Conservation (phyloP, 2,329 filamentous ascomycete species). For the Alternaria tenuissima region DNA sequence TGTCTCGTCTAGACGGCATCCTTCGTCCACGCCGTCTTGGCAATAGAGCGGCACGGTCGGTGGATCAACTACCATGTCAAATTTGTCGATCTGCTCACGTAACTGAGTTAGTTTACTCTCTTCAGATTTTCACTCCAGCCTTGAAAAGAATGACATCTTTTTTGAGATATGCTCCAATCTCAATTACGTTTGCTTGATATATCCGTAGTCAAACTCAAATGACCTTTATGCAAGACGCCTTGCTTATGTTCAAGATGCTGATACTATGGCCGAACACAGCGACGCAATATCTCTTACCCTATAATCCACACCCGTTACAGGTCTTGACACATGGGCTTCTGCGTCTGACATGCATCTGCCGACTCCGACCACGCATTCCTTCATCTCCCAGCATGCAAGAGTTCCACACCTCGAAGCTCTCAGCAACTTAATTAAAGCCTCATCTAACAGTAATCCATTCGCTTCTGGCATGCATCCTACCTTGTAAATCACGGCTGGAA, state of each 20-base stretch:
- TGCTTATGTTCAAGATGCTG: neutral
- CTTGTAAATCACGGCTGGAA: constrained; percentile 20
- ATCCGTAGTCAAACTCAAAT: neutral
- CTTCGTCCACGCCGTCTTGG: constrained; percentile 12
- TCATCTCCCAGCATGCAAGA: constrained; percentile 20
- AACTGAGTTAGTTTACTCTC: neutral
- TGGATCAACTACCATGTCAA: constrained; percentile 3
- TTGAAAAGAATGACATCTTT: neutral
- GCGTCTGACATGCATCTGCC: constrained; percentile 31
- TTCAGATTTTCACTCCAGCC: neutral
- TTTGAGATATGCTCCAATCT: neutral
- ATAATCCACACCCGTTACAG: constrained; percentile 20
- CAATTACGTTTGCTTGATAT: neutral
- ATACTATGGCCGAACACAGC: neutral
- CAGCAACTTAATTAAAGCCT: constrained; percentile 29
- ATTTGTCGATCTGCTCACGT: neutral
- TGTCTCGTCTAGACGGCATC: constrained; percentile 16
- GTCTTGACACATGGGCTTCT: constrained; percentile 19
- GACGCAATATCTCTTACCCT: constrained; percentile 25
- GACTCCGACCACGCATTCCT: constrained; percentile 9
- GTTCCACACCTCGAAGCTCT: constrained; percentile 14
- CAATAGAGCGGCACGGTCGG: neutral
- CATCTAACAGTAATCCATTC: constrained; percentile 26
- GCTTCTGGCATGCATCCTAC: constrained; percentile 8
- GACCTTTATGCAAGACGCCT: neutral